Evolutionary conservation across 2,329 filamentous ascomycete genomes (phyloP).

Genomic region (Ophiostoma sp.): DNA sequence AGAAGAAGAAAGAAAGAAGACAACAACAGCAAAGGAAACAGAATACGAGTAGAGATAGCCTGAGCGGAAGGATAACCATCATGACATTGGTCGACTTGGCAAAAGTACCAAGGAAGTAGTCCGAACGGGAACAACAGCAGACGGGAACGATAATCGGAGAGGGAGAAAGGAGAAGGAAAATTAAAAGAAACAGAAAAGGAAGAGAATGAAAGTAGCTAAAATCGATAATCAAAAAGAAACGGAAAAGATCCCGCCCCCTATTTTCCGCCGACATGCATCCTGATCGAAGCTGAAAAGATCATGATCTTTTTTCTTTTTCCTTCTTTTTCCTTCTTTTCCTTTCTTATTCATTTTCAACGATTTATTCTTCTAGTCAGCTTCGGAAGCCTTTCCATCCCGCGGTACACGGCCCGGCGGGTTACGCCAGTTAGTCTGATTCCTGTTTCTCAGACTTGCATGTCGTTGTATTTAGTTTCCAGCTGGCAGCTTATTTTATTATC

Average conservation of each 20-base stretch:
- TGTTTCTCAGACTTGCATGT: neutral
- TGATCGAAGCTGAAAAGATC: conserved; percentile 5
- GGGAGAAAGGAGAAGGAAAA: neutral
- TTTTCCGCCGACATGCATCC: neutral
- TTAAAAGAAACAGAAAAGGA: neutral
- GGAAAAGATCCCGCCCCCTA: neutral
- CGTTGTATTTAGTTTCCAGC: too few species aligned
- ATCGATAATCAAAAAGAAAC: neutral
- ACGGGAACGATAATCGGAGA: neutral
- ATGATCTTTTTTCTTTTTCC: neutral
- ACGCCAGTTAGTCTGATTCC: neutral
- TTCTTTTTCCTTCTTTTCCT: neutral
- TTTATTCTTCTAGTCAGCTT: neutral
- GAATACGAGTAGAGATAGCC: neutral
- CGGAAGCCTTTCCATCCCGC: neutral
- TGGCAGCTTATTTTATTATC: neutral
- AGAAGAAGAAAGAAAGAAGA: neutral
- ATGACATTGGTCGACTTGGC: neutral
- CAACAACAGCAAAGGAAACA: neutral
- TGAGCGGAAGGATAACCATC: neutral
- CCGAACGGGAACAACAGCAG: too few species aligned
- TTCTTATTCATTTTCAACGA: neutral
- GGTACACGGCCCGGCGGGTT: neutral
- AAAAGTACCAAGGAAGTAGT: neutral
- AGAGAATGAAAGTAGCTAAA: neutral